phyloP scores from a whole-genome alignment of 2,329 filamentous ascomycete genomes.

The Exophiala mesophila region DNA sequence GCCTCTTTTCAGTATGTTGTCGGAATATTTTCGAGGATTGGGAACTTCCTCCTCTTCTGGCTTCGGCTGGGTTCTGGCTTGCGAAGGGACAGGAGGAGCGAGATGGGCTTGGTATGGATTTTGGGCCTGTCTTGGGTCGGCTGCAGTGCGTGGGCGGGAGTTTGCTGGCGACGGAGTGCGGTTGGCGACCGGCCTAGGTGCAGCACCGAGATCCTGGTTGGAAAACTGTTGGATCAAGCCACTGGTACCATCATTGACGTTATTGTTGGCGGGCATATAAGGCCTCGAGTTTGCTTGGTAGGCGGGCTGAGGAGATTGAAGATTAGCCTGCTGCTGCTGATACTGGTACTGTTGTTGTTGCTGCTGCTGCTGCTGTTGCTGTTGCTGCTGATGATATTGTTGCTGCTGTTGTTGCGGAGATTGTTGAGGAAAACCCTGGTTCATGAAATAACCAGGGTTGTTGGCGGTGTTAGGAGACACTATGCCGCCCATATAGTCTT shows the following conservation, averaged over 20 bases:
- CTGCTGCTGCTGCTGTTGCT: slow-evolving; percentile 53
- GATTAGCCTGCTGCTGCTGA: slow-evolving; percentile 50
- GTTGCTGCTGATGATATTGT: slow-evolving; percentile 46
- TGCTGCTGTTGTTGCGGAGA: slow-evolving; percentile 51
- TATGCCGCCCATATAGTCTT: slow-evolving; percentile 55
- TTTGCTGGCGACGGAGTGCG: slow-evolving; percentile 62
- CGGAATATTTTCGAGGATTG: slow-evolving; percentile 80
- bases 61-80: slow-evolving; percentile 40
- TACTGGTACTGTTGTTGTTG: slow-evolving; percentile 40
- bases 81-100: slow-evolving; percentile 62
- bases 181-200: slow-evolving; percentile 64
- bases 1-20: slow-evolving; percentile 72
- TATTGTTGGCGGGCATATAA: slow-evolving; percentile 43
- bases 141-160: slow-evolving; percentile 73
- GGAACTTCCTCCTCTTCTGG: slow-evolving; percentile 68
- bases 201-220: slow-evolving; percentile 82
- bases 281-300: slow-evolving; percentile 42
- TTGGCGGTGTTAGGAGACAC: slow-evolving; percentile 36
- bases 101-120: slow-evolving; percentile 58
- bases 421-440: slow-evolving; percentile 50
- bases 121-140: slow-evolving; percentile 55
- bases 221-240: slow-evolving; percentile 94
- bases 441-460: slow-evolving; percentile 56
- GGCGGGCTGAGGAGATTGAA: slow-evolving; percentile 52
- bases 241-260: slow-evolving; percentile 76